Conservation (phyloP, 2,329 filamentous ascomycete species). For the Helotiales sp. region DNA sequence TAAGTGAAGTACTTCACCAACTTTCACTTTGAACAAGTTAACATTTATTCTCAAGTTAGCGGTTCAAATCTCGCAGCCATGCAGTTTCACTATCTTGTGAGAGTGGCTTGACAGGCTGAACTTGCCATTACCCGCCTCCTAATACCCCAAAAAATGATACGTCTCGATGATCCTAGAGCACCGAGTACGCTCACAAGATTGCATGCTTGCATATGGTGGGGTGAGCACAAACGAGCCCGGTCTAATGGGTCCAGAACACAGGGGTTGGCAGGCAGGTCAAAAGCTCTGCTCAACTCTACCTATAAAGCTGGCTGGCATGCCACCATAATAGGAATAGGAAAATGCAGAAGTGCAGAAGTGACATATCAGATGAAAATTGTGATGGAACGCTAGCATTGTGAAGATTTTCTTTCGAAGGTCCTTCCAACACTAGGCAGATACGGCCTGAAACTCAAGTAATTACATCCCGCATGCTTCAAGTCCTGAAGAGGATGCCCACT, state of each 20-base stretch:
- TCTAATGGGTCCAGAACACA: neutral
- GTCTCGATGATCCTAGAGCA: neutral
- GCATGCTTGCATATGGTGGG: neutral
- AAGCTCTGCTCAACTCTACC: neutral
- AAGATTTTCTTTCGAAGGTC: slow-evolving; percentile 10
- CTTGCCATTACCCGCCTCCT: neutral
- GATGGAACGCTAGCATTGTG: neutral
- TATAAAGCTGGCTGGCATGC: slow-evolving; percentile 1
- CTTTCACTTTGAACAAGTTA: neutral
- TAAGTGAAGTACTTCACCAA: neutral
- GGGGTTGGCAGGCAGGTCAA: neutral
- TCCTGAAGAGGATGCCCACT: slow-evolving; percentile 5
- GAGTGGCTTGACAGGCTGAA: neutral
- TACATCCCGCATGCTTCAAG: slow-evolving; percentile 16
- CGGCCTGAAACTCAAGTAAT: slow-evolving; percentile 17
- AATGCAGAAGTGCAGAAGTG: slow-evolving; percentile 7
- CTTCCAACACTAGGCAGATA: slow-evolving; percentile 26
- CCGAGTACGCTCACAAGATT: neutral
- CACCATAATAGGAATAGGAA: neutral
- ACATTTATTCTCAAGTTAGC: neutral
- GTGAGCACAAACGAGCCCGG: neutral
- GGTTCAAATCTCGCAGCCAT: neutral
- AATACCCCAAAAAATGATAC: neutral
- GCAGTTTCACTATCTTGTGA: no score
- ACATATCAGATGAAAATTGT: slow-evolving; percentile 18